Evolutionary conservation across 2,329 filamentous ascomycete genomes (phyloP), one percentile per base, ranked within the genome.

Genomic region (Fonsecaea erecta): DNA sequence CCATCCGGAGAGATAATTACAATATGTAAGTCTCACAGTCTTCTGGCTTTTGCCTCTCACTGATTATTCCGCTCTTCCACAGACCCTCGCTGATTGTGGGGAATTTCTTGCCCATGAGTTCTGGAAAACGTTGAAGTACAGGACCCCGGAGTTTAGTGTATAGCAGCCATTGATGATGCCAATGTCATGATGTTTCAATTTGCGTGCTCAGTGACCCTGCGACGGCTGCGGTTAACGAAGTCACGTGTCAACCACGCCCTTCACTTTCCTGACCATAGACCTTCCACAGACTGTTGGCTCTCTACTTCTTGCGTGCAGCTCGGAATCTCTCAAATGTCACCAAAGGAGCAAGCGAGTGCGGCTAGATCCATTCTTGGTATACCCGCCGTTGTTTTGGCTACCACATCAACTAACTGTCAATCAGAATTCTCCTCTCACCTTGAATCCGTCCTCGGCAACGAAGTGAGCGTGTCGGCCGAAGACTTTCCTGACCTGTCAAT

Each of bases 71-170:
- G 28, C 8, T 30, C 14, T 11, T n/a, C 62, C 62, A 26, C 71
- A 97, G 95, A 75, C 95, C 95, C 58, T 93, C 92, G 58, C 82
- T 99, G 69, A 99, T 99, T 74, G 90, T 99, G 55, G 95, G 95
- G 56, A 99, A 99, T 75, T 99, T 99, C 77, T 79, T 99, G 68
- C 95, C 95, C 2, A 93, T 96, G 75, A 68, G 71, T 71, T 63
- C 64, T 53, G 52, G 56, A 71, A 71, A 68, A 62, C 54, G 63
- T 59, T 69, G 59, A 71, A 60, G 6, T 18, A 37, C 14, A 26
- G 21, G 52, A n/a, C 16, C n/a, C 28, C 5, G 9, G 12, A 59
- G 51, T 51, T 21, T 60, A 54, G 24, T 67, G 61, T 63, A 64
- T 62, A 60, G 43, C 43, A 48, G 18, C 21, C 30, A 21, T n/a